Percentiles rank a stretch among this genome's conserved stretches.
Evolutionary conservation across 2,329 filamentous ascomycete species (phyloP).

Genomic region (Drechslerella coelobrocha): DNA sequence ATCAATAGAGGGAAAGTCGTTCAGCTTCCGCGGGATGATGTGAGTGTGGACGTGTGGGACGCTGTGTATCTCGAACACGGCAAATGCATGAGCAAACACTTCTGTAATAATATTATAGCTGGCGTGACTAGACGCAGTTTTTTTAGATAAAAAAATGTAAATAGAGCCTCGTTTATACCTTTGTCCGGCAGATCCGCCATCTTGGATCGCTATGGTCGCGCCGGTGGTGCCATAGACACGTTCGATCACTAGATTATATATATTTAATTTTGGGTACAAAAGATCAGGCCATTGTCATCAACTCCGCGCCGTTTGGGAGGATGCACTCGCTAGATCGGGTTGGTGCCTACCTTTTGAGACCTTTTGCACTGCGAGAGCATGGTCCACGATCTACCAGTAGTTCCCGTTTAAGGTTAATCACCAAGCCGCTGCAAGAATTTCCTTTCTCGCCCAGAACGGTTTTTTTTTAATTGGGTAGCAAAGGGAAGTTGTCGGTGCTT

Average conservation of each 20-base stretch:
- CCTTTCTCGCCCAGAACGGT: not conserved
- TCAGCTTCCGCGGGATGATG: conserved; percentile 76
- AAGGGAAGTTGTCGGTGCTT: not conserved
- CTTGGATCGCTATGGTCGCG: conserved; percentile 94
- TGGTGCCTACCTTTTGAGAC: conserved; percentile 59
- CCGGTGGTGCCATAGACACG: conserved; percentile 70
- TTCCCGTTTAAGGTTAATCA: not conserved
- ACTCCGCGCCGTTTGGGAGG: conserved; percentile 66
- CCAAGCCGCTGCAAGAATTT: not conserved
- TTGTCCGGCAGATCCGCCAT: conserved; percentile 87
- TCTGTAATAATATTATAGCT: not conserved
- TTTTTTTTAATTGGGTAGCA: not conserved
- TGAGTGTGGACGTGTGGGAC: conserved; percentile 94
- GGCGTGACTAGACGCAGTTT: not conserved
- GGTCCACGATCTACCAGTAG: conserved; percentile 65
- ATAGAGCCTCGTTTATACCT: conserved; percentile 61
- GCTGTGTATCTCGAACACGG: conserved; percentile 19
- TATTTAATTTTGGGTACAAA: conserved; percentile 5
- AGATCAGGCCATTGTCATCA: conserved; percentile 1
- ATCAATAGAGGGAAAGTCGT: conserved; percentile 69
- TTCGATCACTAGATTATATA: conserved; percentile 56
- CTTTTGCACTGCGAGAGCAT: conserved; percentile 85
- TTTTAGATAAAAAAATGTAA: not conserved
- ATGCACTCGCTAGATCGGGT: conserved; percentile 71
- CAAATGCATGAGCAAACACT: not conserved